A percentile compares a stretch with the other conserved stretches of the same genome.
phyloP scores from a whole-genome alignment of 139 green algal genomes.

The Chlamydomonas urium region DNA sequence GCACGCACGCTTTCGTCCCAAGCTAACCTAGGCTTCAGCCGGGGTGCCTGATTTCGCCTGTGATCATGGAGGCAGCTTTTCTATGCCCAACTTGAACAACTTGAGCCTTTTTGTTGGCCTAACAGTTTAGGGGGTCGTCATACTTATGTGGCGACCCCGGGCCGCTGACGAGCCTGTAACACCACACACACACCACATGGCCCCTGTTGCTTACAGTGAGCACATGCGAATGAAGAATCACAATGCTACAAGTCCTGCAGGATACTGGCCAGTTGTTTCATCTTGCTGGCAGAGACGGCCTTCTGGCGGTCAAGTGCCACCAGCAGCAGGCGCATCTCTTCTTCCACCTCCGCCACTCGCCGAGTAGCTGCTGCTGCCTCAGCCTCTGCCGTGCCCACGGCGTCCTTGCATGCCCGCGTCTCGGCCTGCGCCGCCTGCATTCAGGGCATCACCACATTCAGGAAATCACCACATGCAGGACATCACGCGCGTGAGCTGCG shows the following conservation, averaged over 20 bases:
- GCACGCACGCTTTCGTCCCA: too few relatives aligned
- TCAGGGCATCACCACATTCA: background rate
- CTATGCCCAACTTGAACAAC: too few relatives aligned
- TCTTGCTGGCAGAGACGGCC: slow-evolving; percentile 50
- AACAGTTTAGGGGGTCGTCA: too few relatives aligned
- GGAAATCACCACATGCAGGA: background rate
- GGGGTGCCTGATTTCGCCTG: too few relatives aligned
- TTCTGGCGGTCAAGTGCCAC: slow-evolving; percentile 57
- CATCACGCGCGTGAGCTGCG: background rate
- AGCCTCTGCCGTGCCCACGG: background rate
- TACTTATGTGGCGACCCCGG: too few relatives aligned
- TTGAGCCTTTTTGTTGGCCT: too few relatives aligned
- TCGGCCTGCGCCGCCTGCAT: background rate
- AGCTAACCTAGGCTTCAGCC: too few relatives aligned
- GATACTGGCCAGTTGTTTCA: slow-evolving; percentile 52
- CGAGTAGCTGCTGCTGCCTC: background rate
- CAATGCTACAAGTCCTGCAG: slow-evolving; percentile 31
- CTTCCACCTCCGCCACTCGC: slow-evolving; percentile 54
- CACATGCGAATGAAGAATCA: slow-evolving; percentile 3
- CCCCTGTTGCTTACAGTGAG: too few relatives aligned
- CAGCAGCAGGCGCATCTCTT: slow-evolving; percentile 63
- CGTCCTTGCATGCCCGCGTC: background rate
- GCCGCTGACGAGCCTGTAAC: too few relatives aligned
- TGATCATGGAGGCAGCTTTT: too few relatives aligned
- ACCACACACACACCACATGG: too few relatives aligned